Conservation (phyloP, 129 eudicot genomes). For the Oenanthe sinensis region DNA sequence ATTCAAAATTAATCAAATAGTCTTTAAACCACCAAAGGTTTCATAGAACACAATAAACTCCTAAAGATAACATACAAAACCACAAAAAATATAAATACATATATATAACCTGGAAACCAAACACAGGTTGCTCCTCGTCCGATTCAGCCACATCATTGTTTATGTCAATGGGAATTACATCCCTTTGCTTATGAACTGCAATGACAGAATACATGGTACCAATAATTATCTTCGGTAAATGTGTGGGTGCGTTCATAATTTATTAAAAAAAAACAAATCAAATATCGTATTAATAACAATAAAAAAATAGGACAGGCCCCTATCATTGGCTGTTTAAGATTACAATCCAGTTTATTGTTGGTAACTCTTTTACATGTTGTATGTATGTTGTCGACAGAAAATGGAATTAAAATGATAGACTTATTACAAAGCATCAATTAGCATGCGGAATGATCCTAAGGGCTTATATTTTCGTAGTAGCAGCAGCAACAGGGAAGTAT, state of each 20-base stretch:
- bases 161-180: slow-evolving; percentile 62
- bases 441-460: too few species aligned
- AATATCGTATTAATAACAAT: too few species aligned
- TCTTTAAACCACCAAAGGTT: background rate
- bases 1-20: background rate
- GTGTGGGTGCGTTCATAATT: background rate
- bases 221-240: background rate
- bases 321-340: too few species aligned
- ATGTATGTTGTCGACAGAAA: too few species aligned
- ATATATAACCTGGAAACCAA: slow-evolving; percentile 45
- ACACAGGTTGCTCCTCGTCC: slow-evolving; percentile 70
- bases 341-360: too few species aligned
- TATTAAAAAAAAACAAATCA: background rate
- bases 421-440: too few species aligned
- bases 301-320: too few species aligned
- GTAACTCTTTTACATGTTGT: too few species aligned
- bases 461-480: too few species aligned
- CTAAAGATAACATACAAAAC: background rate
- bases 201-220: background rate
- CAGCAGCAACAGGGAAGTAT: too few species aligned
- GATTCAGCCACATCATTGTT: slow-evolving; percentile 50
- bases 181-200: slow-evolving; percentile 92
- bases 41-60: background rate
- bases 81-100: background rate
- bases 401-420: too few species aligned